Evolutionary conservation across 1,139 yeast species (phyloP).

Genomic region (Kluyveromyces sp.): DNA sequence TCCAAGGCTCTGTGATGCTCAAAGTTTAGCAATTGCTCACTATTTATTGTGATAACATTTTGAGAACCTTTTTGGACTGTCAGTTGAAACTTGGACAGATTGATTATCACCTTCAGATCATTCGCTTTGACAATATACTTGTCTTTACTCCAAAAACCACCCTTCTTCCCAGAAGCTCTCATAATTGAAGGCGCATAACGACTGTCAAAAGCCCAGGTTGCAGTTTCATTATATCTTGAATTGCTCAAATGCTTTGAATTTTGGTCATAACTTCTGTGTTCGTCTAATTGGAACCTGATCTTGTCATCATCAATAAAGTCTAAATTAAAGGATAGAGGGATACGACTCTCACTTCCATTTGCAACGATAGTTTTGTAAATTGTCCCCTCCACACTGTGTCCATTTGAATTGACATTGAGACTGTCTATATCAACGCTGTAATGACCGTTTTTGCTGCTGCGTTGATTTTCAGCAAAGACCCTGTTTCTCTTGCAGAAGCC

Average conservation of each 20-base stretch:
- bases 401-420: slow-evolving; percentile 29
- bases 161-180: slow-evolving; percentile 9
- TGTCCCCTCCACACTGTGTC: slow-evolving; percentile 20
- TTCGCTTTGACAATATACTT: slow-evolving; percentile 40
- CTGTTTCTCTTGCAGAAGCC: slow-evolving; percentile 85
- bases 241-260: slow-evolving; percentile 8
- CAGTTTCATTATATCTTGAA: slow-evolving; percentile 53
- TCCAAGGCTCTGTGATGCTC: slow-evolving; percentile 64
- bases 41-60: slow-evolving; percentile 56
- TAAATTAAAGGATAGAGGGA: slow-evolving; percentile 48
- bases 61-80: slow-evolving; percentile 40
- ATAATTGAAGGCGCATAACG: background rate
- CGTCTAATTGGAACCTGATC: slow-evolving; percentile 56
- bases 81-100: slow-evolving; percentile 47
- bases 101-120: slow-evolving; percentile 38
- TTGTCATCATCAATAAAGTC: slow-evolving; percentile 49
- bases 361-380: slow-evolving; percentile 21
- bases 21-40: slow-evolving; percentile 58
- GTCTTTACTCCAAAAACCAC: slow-evolving; percentile 21
- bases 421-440: slow-evolving; percentile 48
- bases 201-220: slow-evolving; percentile 49
- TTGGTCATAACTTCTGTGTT: slow-evolving; percentile 35
- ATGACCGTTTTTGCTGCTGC: slow-evolving; percentile 36
- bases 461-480: slow-evolving; percentile 52
- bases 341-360: slow-evolving; percentile 27